Conservation (phyloP, 2,329 filamentous ascomycete genomes). For the Talaromyces piceae region DNA sequence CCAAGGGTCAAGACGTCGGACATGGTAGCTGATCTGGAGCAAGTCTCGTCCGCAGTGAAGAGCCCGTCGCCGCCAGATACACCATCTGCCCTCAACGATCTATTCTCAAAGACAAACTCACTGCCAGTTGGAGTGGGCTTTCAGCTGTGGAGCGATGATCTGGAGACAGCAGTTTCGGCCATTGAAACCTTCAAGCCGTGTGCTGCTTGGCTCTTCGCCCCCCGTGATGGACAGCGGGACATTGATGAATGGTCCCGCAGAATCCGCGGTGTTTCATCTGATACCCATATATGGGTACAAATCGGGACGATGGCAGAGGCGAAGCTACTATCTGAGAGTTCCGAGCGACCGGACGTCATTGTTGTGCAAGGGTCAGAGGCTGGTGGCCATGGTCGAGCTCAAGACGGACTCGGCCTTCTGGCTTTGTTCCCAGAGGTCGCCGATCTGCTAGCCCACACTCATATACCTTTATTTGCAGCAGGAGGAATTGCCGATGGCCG, state of each 20-base stretch:
- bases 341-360: conserved; percentile 43
- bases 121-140: conserved; percentile 38
- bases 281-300: conserved; percentile 50
- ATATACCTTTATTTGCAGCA: conserved; percentile 44
- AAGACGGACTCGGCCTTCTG: conserved; percentile 43
- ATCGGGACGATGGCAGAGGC: conserved; percentile 47
- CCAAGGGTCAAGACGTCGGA: conserved; percentile 45
- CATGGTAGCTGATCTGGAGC: conserved; percentile 24
- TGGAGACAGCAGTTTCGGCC: conserved; percentile 22
- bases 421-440: conserved; percentile 46
- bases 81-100: background rate
- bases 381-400: conserved; percentile 46
- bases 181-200: conserved; percentile 31
- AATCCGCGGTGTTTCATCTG: conserved; percentile 35
- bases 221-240: conserved; percentile 24
- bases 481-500: conserved; percentile 49
- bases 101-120: conserved; percentile 1
- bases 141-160: conserved; percentile 33
- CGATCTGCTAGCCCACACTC: conserved; percentile 41
- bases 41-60: conserved; percentile 16
- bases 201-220: conserved; percentile 39
- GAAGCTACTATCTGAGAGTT: conserved; percentile 29
- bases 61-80: conserved; percentile 15
- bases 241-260: conserved; percentile 38
- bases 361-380: conserved; percentile 50